Conservation (phyloP, 371 early-diverging fungal genomes). For the Quaeritorhiza haematococci region DNA sequence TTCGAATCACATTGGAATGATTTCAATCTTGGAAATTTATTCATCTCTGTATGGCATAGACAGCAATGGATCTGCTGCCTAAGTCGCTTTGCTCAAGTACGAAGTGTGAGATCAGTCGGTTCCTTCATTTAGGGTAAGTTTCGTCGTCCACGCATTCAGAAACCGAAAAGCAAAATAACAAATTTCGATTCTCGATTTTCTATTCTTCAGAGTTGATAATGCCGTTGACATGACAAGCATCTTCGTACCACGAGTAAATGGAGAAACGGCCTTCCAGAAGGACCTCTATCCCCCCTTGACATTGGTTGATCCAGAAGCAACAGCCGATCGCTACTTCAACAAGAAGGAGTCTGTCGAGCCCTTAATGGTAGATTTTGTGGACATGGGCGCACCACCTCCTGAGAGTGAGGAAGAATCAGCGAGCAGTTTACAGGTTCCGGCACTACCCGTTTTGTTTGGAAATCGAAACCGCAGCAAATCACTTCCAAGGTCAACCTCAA, state of each 20-base stretch:
- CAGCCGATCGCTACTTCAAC: conserved; percentile 8
- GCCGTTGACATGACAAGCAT: conserved; percentile 18
- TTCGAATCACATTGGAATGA: neutral
- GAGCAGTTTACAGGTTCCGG: neutral
- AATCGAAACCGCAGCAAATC: neutral
- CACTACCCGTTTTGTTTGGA: neutral
- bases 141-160: too few species aligned
- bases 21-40: neutral
- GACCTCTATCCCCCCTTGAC: conserved; percentile 24
- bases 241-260: conserved; percentile 18
- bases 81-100: conserved; percentile 13
- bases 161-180: neutral
- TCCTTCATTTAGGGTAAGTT: conserved; percentile 19
- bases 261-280: conserved; percentile 21
- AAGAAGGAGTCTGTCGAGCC: conserved; percentile 12
- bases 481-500: conserved; percentile 1
- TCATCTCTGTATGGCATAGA: too few species aligned
- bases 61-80: conserved; percentile 15
- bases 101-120: conserved; percentile 29
- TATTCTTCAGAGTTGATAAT: conserved; percentile 14
- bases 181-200: neutral
- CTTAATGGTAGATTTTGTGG: conserved; percentile 13
- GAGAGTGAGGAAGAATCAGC: too few species aligned
- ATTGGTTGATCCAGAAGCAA: conserved; percentile 1
- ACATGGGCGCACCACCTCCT: too few species aligned